Base-by-base conservation (phyloP, 2,329 filamentous ascomycete species). In the Exophiala lecanii-corni region DNA sequence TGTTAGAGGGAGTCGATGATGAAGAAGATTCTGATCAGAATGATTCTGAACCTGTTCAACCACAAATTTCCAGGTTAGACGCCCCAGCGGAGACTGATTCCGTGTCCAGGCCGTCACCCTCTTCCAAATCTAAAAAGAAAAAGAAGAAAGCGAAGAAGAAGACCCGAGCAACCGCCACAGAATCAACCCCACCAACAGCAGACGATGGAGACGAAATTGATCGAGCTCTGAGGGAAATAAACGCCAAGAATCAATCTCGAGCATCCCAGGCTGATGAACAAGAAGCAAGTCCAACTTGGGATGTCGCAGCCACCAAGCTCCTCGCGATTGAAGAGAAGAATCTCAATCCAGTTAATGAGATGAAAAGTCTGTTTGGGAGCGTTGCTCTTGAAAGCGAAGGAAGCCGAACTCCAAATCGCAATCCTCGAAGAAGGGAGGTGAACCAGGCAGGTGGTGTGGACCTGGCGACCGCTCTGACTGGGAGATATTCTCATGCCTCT, bases 301-400 rank as follows among this genome's bases (percentile, higher is more conserved):
- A 68, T 38, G 60, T 67, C 35, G 64, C 75, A 36, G 71, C 70
- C 49, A 76, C 61, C 64, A 67, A 72, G 15, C 63, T 84, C 9
- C 67, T 86, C 1, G 67, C 73, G 2, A 69, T 86, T 39, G 81
- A 84, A 54, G 78, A 82, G 1, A 77, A 85, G 53, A 79, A 89
- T 55, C 75, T 98, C 9, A 89, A 91, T 60, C 86, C 86, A 5
- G 74, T 83, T 25, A 94, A 95, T 58, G 92, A 98, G 68, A 96
- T 98, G 88, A 83, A 80, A 44, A 78, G 75, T 51, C 67, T 87
- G 0, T 87, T 86, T 60, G 83, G 83, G 3, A 76, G 75, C 49
- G 75, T 79, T 18, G 80, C 80, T 16, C 57, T 83, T 9, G 78
- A 83, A 54, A 70, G 67, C 20, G 71, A 77, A 39, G 75, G 80